These are phyloP conservation scores for Cymbopogon citratus DNA, from an alignment of 176 grass and related monocot genomes.

Conservation along the genomic window DNA sequence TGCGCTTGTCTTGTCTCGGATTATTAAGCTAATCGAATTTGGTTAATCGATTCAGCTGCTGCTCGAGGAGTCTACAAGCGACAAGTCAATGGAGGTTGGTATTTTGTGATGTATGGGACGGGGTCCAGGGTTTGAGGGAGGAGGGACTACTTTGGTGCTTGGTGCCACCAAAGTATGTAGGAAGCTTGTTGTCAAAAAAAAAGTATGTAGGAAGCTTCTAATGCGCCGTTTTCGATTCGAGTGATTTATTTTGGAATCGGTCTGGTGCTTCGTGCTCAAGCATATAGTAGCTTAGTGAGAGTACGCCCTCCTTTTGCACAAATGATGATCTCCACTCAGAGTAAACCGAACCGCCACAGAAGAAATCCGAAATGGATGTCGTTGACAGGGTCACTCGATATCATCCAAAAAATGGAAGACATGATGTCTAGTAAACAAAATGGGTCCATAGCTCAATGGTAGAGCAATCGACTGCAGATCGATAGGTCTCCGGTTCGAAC, in stretches of 20 bases:
- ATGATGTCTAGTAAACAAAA: too few species aligned
- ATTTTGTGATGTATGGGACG: not conserved
- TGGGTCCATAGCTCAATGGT: constrained; percentile 69
- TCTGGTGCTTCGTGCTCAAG: not conserved
- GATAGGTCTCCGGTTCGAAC: not conserved
- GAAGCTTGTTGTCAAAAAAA: not conserved
- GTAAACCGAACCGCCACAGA: not conserved
- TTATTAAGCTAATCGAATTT: not conserved
- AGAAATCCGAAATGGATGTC: too few species aligned
- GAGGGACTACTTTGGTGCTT: not conserved
- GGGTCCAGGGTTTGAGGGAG: not conserved
- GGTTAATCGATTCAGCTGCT: not conserved
- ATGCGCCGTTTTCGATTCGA: not conserved
- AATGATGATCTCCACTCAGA: not conserved
- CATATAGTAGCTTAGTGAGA: not conserved
- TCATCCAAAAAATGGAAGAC: accelerated
- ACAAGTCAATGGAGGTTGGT: not conserved
- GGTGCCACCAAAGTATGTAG: not conserved
- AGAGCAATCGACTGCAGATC: constrained; percentile 46
- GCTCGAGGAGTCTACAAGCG: not conserved
- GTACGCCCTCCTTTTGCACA: not conserved
- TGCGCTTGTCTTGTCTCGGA: not conserved
- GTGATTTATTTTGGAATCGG: not conserved
- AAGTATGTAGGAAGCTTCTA: not conserved
- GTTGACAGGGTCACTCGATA: too few species aligned